phyloP scores from a whole-genome alignment of 306 rosid genomes.

The Castanea crenata region DNA sequence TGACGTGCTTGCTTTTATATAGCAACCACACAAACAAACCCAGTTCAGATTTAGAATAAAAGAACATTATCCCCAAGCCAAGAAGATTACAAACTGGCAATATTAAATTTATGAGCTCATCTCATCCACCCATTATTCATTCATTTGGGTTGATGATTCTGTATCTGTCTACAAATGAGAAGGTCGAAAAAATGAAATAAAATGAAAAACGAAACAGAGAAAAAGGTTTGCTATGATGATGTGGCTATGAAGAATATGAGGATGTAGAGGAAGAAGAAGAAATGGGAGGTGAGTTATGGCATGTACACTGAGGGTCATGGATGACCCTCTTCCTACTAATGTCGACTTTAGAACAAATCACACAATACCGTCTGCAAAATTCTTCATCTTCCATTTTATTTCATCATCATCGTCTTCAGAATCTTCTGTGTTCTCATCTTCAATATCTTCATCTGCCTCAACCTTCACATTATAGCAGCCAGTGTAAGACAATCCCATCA shows the following conservation, averaged over 20 bases:
- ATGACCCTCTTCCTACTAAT: slow-evolving; percentile 39
- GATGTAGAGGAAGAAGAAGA: slow-evolving; percentile 48
- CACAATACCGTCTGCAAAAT: slow-evolving; percentile 52
- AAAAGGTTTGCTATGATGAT: slow-evolving; percentile 9
- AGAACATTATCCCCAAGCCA: slow-evolving; percentile 12
- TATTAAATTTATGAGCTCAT: background rate
- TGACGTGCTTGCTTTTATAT: background rate
- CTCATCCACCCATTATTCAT: background rate
- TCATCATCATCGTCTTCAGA: slow-evolving; percentile 21
- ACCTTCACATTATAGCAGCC: slow-evolving; percentile 30
- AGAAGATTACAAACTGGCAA: background rate
- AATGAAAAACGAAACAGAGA: background rate
- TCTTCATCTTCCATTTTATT: slow-evolving; percentile 23
- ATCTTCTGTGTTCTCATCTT: slow-evolving; percentile 24
- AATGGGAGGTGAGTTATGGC: slow-evolving; percentile 37
- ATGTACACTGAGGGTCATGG: slow-evolving; percentile 59
- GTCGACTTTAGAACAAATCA: slow-evolving; percentile 65
- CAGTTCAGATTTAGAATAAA: background rate
- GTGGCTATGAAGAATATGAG: slow-evolving; percentile 40
- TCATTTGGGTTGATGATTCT: slow-evolving; percentile 11
- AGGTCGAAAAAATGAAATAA: background rate
- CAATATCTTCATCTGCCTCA: slow-evolving; percentile 35
- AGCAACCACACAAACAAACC: background rate
- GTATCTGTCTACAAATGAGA: slow-evolving; percentile 19
- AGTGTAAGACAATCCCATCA: slow-evolving; percentile 45